Percentiles rank a stretch among this genome's conserved stretches.
These are phyloP conservation scores for Obelidium mucronatum DNA, from an alignment of 192 early-diverging fungal species.

Conservation along the genomic window DNA sequence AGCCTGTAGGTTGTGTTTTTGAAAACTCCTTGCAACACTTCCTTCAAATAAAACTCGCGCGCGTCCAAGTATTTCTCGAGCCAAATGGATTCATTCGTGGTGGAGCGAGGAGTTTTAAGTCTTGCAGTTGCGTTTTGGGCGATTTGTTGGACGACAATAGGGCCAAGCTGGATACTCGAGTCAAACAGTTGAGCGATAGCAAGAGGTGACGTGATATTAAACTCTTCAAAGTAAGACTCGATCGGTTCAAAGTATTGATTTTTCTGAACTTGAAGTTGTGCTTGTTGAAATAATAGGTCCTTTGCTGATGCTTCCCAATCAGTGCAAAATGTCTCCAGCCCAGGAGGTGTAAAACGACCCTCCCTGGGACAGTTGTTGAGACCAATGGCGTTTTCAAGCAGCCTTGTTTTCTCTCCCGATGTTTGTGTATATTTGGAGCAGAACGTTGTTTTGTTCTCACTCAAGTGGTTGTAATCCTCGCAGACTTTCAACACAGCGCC, in stretches of 20 bases:
- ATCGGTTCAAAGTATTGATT: conserved; percentile 15
- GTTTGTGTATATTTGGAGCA: neutral
- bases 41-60: too few species aligned
- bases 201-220: conserved; percentile 13
- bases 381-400: neutral
- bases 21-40: too few species aligned
- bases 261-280: neutral
- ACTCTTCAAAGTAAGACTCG: neutral
- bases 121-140: neutral
- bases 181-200: conserved; percentile 29
- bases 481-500: conserved; percentile 17
- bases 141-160: neutral
- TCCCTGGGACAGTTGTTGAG: neutral
- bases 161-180: conserved; percentile 26
- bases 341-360: neutral
- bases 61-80: neutral
- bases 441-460: neutral
- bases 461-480: conserved; percentile 4
- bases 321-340: conserved; percentile 24
- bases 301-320: conserved; percentile 13
- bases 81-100: neutral
- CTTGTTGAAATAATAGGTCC: neutral
- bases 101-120: neutral
- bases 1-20: neutral
- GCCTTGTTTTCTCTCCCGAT: too few species aligned